These are phyloP conservation scores for Taiozyma sp. DNA, from an alignment of 1,139 yeast species.

Conservation along the genomic window DNA sequence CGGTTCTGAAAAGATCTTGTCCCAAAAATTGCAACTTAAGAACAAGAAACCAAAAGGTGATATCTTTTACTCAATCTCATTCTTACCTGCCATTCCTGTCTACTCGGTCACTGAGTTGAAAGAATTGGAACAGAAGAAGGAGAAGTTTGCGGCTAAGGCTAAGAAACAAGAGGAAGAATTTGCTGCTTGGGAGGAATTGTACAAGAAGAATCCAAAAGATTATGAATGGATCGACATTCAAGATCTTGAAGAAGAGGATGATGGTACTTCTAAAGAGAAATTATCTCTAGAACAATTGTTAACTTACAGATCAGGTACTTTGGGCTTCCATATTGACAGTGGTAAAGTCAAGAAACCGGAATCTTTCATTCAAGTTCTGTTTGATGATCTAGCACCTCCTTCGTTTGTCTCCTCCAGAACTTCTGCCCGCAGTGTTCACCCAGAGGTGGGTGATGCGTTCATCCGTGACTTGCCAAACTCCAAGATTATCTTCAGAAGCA, in stretches of 20 bases:
- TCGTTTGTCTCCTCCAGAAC: constrained; percentile 48
- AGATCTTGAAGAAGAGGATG: constrained; percentile 38
- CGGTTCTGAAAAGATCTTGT: constrained; percentile 37
- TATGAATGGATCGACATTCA: constrained; percentile 60
- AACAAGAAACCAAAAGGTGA: constrained; percentile 41
- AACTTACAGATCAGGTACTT: constrained; percentile 55
- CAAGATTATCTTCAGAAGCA: constrained; percentile 47
- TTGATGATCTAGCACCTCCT: constrained; percentile 64
- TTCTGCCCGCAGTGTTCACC: constrained; percentile 21
- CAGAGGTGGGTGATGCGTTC: constrained; percentile 53
- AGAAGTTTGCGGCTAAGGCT: constrained; percentile 33
- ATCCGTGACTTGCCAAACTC: constrained; percentile 69
- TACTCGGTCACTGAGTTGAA: constrained; percentile 52
- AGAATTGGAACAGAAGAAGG: constrained; percentile 37
- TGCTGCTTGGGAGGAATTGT: constrained; percentile 39
- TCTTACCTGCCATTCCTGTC: constrained; percentile 60
- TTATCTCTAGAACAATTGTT: constrained; percentile 50
- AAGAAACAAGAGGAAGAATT: constrained; percentile 38
- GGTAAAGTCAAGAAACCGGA: constrained; percentile 48
- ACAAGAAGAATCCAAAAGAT: constrained; percentile 52
- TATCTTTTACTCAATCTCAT: constrained; percentile 53
- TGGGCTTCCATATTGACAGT: constrained; percentile 45
- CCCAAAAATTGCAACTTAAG: constrained; percentile 43
- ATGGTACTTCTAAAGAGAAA: constrained; percentile 37
- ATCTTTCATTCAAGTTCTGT: constrained; percentile 49